These are phyloP conservation scores for Pestalotiopsis sp. DNA, from an alignment of 2,329 filamentous ascomycete genomes.

Conservation along the genomic window DNA sequence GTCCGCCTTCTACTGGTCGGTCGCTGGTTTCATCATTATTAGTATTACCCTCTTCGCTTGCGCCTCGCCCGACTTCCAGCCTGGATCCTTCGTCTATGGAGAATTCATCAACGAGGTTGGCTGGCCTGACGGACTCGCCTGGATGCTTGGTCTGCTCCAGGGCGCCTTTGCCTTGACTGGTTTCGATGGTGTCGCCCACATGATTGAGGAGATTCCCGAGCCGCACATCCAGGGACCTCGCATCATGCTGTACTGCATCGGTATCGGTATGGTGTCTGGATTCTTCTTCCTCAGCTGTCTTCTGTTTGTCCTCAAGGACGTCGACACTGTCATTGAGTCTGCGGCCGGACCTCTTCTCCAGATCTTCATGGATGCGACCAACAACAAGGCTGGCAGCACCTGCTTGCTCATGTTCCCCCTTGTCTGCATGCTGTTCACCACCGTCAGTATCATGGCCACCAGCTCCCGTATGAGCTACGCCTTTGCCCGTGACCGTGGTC, in stretches of 20 bases:
- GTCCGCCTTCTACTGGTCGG: constrained; percentile 71
- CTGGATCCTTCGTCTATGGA: constrained; percentile 66
- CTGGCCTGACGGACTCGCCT: constrained; percentile 70
- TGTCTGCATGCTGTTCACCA: constrained; percentile 65
- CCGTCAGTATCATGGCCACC: constrained; percentile 67
- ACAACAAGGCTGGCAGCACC: constrained; percentile 61
- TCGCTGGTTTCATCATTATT: constrained; percentile 70
- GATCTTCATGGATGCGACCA: constrained; percentile 65
- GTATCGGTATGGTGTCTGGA: constrained; percentile 64
- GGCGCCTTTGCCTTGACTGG: constrained; percentile 53
- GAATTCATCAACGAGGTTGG: constrained; percentile 70
- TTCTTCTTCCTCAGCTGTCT: constrained; percentile 64
- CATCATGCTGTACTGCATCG: constrained; percentile 55
- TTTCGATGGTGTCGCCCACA: constrained; percentile 56
- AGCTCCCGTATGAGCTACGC: constrained; percentile 69
- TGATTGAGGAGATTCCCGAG: constrained; percentile 64
- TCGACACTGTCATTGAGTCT: constrained; percentile 57
- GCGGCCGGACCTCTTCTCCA: constrained; percentile 61
- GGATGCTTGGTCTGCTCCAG: constrained; percentile 57
- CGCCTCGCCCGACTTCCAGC: constrained; percentile 66
- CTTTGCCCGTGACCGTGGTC: constrained; percentile 68
- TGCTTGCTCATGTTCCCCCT: constrained; percentile 70
- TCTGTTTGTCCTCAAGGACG: constrained; percentile 64
- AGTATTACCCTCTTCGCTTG: constrained; percentile 70
- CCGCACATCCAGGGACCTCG: constrained; percentile 27